Evolutionary conservation across 345 rosid species (phyloP), one percentile per base, ranked within the genome.

Genomic region (Aethionema arabicum): DNA sequence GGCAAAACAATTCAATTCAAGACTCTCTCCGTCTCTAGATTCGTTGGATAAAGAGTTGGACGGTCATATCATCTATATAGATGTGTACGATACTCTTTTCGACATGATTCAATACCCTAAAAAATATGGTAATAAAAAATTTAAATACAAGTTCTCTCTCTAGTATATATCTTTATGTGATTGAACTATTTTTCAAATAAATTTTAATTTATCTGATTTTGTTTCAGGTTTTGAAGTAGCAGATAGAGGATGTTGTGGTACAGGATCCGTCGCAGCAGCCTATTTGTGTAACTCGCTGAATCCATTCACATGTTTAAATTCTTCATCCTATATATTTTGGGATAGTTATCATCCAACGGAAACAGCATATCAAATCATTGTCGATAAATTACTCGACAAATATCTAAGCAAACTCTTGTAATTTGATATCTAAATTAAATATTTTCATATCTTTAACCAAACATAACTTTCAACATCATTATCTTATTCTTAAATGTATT

Each of bases 201-300:
- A 1, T 8, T 8, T 40, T 2, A 40, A 40, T 40, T n/a, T 40
- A 40, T 40, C 12, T 40, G 27, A 2, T 40, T 8, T 1, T 40
- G 9, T 40, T 40, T 40, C 44, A 40, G 86, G 83, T 2, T 77
- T 79, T 38, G 64, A 56, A 14, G 61, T 69, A 7, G 68, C 33
- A 14, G 51, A 75, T 33, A 67, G 54, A 45, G 86, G 86, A 6
- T 82, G 86, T 48, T 82, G 86, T 21, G 82, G 86, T 0, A 63
- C 80, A 1, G 86, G 86, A 33, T 46, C 45, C 36, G 32, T 82
- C 30, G 86, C 79, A 60, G 77, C 70, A 13, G 70, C 77, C 11
- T 4, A 64, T 3, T 44, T 82, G 11, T 82, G 86, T 48, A 82
- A 77, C 67, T 13, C 13, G 9, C 14, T 57, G 13, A 54, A 69